Evolutionary conservation across 1,139 yeast species (phyloP), one percentile per base, ranked within the genome.

Genomic region (Sugiyamaella neomexicana): DNA sequence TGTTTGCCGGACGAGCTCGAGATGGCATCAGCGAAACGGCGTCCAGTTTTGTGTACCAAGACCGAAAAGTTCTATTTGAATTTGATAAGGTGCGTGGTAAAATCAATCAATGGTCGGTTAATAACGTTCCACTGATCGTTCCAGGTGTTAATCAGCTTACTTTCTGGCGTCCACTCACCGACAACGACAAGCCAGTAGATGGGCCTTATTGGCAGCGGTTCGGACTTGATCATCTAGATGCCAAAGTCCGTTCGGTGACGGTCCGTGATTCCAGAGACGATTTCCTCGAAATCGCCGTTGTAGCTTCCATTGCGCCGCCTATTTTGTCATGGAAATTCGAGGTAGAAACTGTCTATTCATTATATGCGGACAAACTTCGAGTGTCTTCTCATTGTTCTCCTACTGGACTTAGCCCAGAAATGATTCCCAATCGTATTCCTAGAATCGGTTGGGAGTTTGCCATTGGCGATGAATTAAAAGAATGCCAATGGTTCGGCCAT

Each of bases 91-190:
- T 49, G 15, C 29, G 29, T 8, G 64, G 63, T 8, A 50, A 44
- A 12, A 40, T 64, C 32, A 34, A 46, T 6, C 32, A 42, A 7
- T 63, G 66, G 66, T 42, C 50, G 1, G 58, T 55, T 16, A 46
- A 56, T 50, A 58, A 57, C 40, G 37, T 41, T 9, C 46, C 53
- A 10, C 46, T 53, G 37, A 53, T 64, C 9, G 44, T 58, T n/a
- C 52, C 44, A 2, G 65, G 62, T n/a, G 42, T 42, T 27, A 61
- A 62, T 42, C 46, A 50, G 31, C 56, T 64, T 13, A 58, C 65
- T 2, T 60, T 69, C 54, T 70, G 69, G 69, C 59, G 74, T 53
- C 64, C 72, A 6, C 65, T 65, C 23, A 66, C 63, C 6, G 65
- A 65, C 56, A 70, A 70, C 50, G 73, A 70, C 50, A 48, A 12